Percentiles rank a stretch among this genome's conserved stretches.
Evolutionary conservation across 192 early-diverging fungal genomes (phyloP).

Genomic region (Podochytrium sp.): DNA sequence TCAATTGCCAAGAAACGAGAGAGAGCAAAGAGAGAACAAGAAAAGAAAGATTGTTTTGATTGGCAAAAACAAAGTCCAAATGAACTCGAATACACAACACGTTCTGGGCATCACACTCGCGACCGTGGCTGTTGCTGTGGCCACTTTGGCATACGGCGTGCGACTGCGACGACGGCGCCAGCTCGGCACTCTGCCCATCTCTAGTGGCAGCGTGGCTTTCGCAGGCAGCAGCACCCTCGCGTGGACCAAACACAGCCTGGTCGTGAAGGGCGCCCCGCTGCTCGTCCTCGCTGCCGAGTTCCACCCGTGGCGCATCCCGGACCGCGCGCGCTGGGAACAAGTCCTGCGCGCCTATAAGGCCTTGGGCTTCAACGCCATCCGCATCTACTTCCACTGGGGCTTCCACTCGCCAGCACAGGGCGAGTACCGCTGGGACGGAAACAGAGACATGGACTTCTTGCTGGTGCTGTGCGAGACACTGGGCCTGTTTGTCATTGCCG

Average conservation of each 20-base stretch:
- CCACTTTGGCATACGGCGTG: too few species aligned
- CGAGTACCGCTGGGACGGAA: slow-evolving; percentile 70
- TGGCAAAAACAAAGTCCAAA: too few species aligned
- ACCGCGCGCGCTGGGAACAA: slow-evolving; percentile 62
- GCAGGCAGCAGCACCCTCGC: slow-evolving; percentile 49
- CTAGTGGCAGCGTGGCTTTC: not conserved
- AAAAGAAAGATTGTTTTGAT: too few species aligned
- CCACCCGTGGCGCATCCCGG: slow-evolving; percentile 85
- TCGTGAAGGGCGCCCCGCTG: slow-evolving; percentile 66
- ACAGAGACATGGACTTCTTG: slow-evolving; percentile 73
- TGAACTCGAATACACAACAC: too few species aligned
- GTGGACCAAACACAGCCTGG: slow-evolving; percentile 73
- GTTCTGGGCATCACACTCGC: too few species aligned
- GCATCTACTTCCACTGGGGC: slow-evolving; percentile 91
- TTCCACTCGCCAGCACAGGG: slow-evolving; percentile 66
- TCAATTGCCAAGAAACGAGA: too few species aligned
- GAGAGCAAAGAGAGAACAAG: too few species aligned
- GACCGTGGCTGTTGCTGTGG: not conserved
- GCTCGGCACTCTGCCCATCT: slow-evolving; percentile 6
- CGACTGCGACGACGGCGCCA: not conserved
- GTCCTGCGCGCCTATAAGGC: slow-evolving; percentile 73
- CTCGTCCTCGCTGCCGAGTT: slow-evolving; percentile 80
- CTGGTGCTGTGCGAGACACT: slow-evolving; percentile 75
- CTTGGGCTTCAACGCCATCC: slow-evolving; percentile 49
- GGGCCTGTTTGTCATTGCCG: slow-evolving; percentile 77